A percentile compares a stretch with the other conserved stretches of the same genome.
Evolutionary conservation across 1,284 basidiomycete species (phyloP).

Genomic region (Athelia sp.): DNA sequence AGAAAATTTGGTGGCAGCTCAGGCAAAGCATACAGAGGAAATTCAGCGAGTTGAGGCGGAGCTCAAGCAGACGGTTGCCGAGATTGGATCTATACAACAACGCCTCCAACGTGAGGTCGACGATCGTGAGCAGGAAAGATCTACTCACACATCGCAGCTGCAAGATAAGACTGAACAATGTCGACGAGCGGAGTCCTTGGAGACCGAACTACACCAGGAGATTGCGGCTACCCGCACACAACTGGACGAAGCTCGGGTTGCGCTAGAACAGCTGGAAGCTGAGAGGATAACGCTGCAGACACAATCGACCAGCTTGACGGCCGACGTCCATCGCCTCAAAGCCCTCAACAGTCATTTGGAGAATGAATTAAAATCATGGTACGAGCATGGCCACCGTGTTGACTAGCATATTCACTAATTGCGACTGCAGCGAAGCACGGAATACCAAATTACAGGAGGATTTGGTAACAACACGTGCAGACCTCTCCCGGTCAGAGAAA

Average conservation of each 20-base stretch:
- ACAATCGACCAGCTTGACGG: background rate
- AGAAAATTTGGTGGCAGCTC: conserved; percentile 18
- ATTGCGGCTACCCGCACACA: conserved; percentile 13
- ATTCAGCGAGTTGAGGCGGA: conserved; percentile 18
- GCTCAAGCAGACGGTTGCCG: conserved; percentile 13
- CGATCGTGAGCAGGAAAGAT: conserved; percentile 21
- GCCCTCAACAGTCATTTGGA: conserved; percentile 1
- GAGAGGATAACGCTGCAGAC: conserved; percentile 1
- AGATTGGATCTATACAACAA: conserved; percentile 10
- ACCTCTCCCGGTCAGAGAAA: conserved; percentile 50
- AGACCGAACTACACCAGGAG: conserved; percentile 16
- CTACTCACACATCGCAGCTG: conserved; percentile 16
- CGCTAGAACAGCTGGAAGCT: background rate
- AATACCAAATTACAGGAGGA: conserved; percentile 38
- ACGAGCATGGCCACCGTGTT: conserved; percentile 7
- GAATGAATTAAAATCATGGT: conserved; percentile 2
- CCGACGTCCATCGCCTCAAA: background rate
- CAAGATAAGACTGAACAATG: conserved; percentile 4
- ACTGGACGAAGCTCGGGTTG: conserved; percentile 14
- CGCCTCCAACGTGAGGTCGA: conserved; percentile 32
- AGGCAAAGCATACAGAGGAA: conserved; percentile 20
- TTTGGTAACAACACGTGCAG: conserved; percentile 38
- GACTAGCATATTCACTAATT: background rate
- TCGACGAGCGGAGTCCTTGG: conserved; percentile 6
- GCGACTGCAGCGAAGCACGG: conserved; percentile 39